Conservation (phyloP, 495 filamentous ascomycete genomes). For the Aspergillus baeticus region DNA sequence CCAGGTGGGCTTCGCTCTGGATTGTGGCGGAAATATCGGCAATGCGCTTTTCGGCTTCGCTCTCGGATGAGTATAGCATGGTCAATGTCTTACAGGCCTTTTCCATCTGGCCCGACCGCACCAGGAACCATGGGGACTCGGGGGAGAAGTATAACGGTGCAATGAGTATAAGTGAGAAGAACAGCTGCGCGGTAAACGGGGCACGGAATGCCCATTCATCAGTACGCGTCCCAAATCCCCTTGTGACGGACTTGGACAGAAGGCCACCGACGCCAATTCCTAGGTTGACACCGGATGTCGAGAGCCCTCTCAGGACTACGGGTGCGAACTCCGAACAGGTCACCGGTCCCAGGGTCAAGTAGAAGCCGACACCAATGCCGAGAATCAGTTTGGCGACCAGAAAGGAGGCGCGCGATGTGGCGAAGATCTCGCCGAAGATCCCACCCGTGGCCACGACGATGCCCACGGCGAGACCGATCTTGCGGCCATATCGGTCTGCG, state of each 20-base stretch:
- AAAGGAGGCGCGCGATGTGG: conserved; percentile 23
- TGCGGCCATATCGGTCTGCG: conserved; percentile 27
- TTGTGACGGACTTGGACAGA: conserved; percentile 32
- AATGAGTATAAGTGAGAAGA: conserved; percentile 26
- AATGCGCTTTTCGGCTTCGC: background rate
- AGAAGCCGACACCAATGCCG: conserved; percentile 32
- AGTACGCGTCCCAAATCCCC: conserved; percentile 26
- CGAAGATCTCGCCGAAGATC: conserved; percentile 29
- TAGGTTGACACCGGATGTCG: conserved; percentile 36
- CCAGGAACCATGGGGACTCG: conserved; percentile 49
- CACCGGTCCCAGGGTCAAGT: conserved; percentile 31
- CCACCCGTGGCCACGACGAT: conserved; percentile 25
- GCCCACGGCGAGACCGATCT: conserved; percentile 15
- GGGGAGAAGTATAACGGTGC: conserved; percentile 39
- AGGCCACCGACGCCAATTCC: conserved; percentile 36
- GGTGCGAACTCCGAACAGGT: conserved; percentile 35
- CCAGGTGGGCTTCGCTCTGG: too few species aligned
- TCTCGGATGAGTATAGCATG: conserved; percentile 3
- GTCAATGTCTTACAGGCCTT: conserved; percentile 25
- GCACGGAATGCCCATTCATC: conserved; percentile 33
- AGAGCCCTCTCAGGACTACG: conserved; percentile 35
- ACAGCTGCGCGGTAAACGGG: conserved; percentile 30
- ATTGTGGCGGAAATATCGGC: background rate
- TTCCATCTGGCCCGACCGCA: conserved; percentile 35
- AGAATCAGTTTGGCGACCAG: conserved; percentile 32